Evolutionary conservation across 176 grass and related monocot species (phyloP), one percentile per base, ranked within the genome.

Genomic region (Zoysia japonica): DNA sequence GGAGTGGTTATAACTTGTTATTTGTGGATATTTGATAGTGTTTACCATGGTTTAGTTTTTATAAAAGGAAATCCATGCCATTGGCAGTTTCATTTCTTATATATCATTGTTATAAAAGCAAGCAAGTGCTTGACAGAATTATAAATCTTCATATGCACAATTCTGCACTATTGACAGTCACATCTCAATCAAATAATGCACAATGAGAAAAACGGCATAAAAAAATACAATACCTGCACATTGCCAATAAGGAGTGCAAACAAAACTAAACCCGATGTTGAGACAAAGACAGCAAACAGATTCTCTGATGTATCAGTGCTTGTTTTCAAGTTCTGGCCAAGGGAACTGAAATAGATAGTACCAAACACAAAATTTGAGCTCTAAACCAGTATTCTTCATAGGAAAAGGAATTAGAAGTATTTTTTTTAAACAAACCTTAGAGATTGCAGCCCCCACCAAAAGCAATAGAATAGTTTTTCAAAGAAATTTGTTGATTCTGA

Each of bases 391-490:
- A 56, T 59, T 67, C 43, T 47, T 76, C 39, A 40, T 11, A 19
- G 13, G 53, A 36, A 67, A 52, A 61, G 43, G 61, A 79, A 40
- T 3, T 61, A 6, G 49, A 68, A 67, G 62, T 3, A 55, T 9
- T 41, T 76, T 75, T 41, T 62, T n/a, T 57, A n/a, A 10, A 68
- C 80, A 86, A 85, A 93, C 96, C 92, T 98, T 81, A 98, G 85
- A 87, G 90, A 94, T 82, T 98, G 96, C 9, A 98, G 83, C 6
- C 92, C 96, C 96, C 96, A 98, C 96, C 96, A 98, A 90, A 98
- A 98, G 88, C 96, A 98, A 85, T 94, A 98, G 71, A 98, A 94
- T 39, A 98, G 85, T 75, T 98, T 98, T 84, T 94, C 96, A 74
- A 92, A 91, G 79, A 94, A 98, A 76, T 77, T 91, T 2, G 49